phyloP scores from a whole-genome alignment of 345 rosid species.

The Corchorus olitorius region DNA sequence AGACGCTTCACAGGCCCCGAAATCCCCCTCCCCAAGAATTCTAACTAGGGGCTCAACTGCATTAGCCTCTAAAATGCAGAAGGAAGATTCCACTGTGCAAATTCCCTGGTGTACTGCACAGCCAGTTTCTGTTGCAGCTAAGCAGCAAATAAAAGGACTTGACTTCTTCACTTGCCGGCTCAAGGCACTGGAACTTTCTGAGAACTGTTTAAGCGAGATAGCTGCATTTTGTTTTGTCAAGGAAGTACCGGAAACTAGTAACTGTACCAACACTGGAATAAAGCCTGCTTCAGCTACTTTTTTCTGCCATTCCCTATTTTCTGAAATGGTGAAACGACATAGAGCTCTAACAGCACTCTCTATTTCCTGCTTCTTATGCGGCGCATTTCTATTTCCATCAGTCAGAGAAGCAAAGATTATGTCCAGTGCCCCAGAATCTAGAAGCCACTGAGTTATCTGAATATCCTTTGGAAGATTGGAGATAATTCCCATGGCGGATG shows the following conservation, averaged over 20 bases:
- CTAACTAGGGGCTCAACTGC: slow-evolving; percentile 28
- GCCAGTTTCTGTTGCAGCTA: slow-evolving; percentile 18
- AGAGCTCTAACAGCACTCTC: slow-evolving; percentile 31
- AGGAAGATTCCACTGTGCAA: slow-evolving; percentile 31
- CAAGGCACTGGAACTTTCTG: slow-evolving; percentile 32
- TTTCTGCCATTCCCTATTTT: slow-evolving; percentile 32
- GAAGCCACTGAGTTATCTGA: slow-evolving; percentile 29
- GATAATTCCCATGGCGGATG: slow-evolving; percentile 28
- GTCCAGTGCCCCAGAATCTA: slow-evolving; percentile 30
- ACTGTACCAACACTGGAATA: slow-evolving; percentile 21
- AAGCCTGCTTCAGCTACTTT: slow-evolving; percentile 24
- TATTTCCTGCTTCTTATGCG: slow-evolving; percentile 12
- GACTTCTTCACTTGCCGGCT: slow-evolving; percentile 23
- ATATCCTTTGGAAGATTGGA: slow-evolving; percentile 29
- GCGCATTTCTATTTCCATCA: slow-evolving; percentile 18
- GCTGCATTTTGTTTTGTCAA: slow-evolving; percentile 33
- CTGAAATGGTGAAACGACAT: slow-evolving; percentile 32
- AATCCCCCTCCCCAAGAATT: slow-evolving; percentile 28
- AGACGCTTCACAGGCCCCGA: slow-evolving; percentile 28
- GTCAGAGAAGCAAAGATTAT: slow-evolving; percentile 19
- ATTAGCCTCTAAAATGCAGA: slow-evolving; percentile 34
- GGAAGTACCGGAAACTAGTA: slow-evolving; percentile 31
- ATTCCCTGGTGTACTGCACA: slow-evolving; percentile 36
- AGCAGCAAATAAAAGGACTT: slow-evolving; percentile 18
- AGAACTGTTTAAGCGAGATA: slow-evolving; percentile 33